phyloP scores from a whole-genome alignment of 1,284 basidiomycete genomes.

The Cryptococcus floricola region DNA sequence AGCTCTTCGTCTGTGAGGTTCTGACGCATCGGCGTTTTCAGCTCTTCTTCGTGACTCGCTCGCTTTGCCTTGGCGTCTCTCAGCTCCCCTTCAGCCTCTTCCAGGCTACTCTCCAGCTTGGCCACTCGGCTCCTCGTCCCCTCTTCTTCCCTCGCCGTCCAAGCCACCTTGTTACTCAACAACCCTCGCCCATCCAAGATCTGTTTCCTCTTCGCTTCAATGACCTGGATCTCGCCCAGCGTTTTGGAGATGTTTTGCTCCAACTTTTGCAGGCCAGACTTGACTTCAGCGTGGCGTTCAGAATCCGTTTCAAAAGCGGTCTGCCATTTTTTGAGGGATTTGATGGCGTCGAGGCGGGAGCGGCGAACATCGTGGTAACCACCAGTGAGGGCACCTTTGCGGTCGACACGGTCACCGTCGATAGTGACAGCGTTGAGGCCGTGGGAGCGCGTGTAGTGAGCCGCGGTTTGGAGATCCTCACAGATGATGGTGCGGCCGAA shows the following conservation, averaged over 20 bases:
- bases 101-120: conserved; percentile 64
- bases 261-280: conserved; percentile 61
- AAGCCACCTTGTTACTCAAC: conserved; percentile 61
- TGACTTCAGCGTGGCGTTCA: conserved; percentile 67
- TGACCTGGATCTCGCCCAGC: conserved; percentile 68
- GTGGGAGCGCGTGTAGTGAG: conserved; percentile 90
- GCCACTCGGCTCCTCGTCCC: conserved; percentile 61
- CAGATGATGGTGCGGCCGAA: conserved; percentile 98
- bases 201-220: conserved; percentile 67
- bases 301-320: conserved; percentile 66
- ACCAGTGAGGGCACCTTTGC: conserved; percentile 91
- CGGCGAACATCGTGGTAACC: conserved; percentile 91
- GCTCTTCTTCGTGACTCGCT: conserved; percentile 65
- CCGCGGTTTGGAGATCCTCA: conserved; percentile 83
- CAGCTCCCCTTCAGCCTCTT: conserved; percentile 69
- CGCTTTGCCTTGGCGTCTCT: conserved; percentile 48
- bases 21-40: conserved; percentile 69
- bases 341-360: conserved; percentile 84
- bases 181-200: conserved; percentile 66
- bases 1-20: conserved; percentile 72
- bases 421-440: conserved; percentile 95
- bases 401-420: conserved; percentile 95
- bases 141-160: conserved; percentile 67
- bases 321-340: conserved; percentile 72
- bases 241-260: conserved; percentile 85